Evolutionary conservation across 257 asterid genomes (phyloP), one percentile per base, ranked within the genome.

Genomic region (Prunella vulgaris): DNA sequence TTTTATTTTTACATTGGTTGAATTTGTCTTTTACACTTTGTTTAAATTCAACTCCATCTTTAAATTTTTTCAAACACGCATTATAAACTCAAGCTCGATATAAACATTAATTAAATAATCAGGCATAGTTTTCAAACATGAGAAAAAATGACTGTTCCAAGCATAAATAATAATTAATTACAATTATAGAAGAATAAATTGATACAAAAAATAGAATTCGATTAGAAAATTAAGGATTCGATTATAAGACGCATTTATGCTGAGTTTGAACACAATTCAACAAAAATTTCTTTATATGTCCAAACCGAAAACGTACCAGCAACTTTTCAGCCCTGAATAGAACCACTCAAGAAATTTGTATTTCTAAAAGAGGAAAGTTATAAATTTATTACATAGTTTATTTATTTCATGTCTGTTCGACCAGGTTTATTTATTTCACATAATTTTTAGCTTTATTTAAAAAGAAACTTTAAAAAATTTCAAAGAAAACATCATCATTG

Each of bases 191-290:
- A 38, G 14, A 40, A 60, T 33, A 60, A 25, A 33, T 33, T 21
- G 3, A 14, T 60, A 7, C 70, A 54, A 48, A 67, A 74, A 61
- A 70, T 42, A 44, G 64, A 20, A 7, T 0, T 57, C 58, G 76
- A 65, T 76, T 70, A 64, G 65, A 64, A 57, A 48, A 35, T 35
- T 35, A 35, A 70, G 64, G 71, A 59, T 70, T 10, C 15, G 21
- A 30, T 32, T 21, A 37, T 76, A 48, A 74, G 79, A 68, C 71
- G 64, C 78, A 66, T 74, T 74, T 46, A 61, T 51, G 60, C 30
- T 30, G 61, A 74, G 6, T 53, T 61, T 27, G 17, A 49, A 67
- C 46, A 60, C 60, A 76, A 76, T 38, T 48, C 60, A 67, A 59
- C 68, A 54, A 59, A 1, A 5, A 4, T 74, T 74, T 17, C 60